Evolutionary conservation across 768 basidiomycete species (phyloP).

Genomic region (Termitomyces sp.): DNA sequence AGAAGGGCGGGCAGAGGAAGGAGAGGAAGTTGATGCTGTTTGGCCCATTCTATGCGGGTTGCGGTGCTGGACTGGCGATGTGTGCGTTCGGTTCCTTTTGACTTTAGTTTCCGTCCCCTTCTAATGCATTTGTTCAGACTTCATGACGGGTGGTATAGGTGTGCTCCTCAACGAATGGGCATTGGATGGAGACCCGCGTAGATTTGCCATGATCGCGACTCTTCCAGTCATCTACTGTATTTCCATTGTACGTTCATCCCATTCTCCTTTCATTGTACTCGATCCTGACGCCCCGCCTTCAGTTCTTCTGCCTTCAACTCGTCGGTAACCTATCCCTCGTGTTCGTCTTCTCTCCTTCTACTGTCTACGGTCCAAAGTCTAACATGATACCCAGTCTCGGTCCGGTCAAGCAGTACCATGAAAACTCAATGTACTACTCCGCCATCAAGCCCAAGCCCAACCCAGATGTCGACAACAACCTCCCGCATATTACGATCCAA

Average conservation of each 20-base stretch:
- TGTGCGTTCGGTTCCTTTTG: constrained; percentile 37
- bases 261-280: constrained; percentile 1
- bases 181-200: constrained; percentile 53
- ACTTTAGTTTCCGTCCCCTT: neutral
- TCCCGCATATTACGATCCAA: constrained; percentile 78
- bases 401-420: constrained; percentile 80
- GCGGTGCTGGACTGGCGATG: constrained; percentile 56
- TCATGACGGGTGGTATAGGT: constrained; percentile 53
- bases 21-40: constrained; percentile 48
- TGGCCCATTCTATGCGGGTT: constrained; percentile 68
- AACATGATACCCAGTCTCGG: constrained; percentile 39
- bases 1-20: constrained; percentile 32
- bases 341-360: constrained; percentile 18
- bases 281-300: neutral
- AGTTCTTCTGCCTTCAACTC: constrained; percentile 79
- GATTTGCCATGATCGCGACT: constrained; percentile 64
- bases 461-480: constrained; percentile 59
- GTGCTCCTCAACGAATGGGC: constrained; percentile 64
- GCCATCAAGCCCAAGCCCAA: constrained; percentile 63
- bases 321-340: constrained; percentile 60
- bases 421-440: constrained; percentile 81
- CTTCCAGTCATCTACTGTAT: constrained; percentile 74
- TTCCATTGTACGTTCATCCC: constrained; percentile 49
- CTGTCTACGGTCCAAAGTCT: neutral
- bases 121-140: constrained; percentile 30